Evolutionary conservation across 2,329 filamentous ascomycete genomes (phyloP), one percentile per base, ranked within the genome.

Genomic region (Colletotrichum lindemuthianum): DNA sequence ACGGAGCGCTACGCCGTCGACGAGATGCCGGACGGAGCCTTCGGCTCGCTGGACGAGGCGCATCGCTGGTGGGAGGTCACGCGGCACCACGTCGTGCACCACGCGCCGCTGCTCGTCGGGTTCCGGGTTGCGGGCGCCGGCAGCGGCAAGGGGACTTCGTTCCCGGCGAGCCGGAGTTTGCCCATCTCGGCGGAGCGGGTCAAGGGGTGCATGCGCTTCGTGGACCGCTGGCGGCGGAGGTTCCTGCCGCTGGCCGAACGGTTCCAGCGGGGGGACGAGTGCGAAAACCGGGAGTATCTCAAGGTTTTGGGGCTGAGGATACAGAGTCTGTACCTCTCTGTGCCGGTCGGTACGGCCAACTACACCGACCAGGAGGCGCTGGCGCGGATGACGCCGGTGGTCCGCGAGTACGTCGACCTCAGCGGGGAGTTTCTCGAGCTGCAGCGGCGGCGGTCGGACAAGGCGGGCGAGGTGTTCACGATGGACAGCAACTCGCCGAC

Each of bases 381-480:
- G 43, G 75, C 72, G 39, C 69, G 70, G 3, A 72, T 81, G 43
- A 82, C 78, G 4, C 77, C 79, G 0, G 73, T 77, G 32, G 81
- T 82, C 67, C 73, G 69, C n/a, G 40, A 48, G 15, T 39, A 37
- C 4, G 53, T 65, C 52, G 5, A 15, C n/a, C 52, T 63, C 4
- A 39, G 63, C 59, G 43, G 44, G 37, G 39, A 52, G 7, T 57
- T 65, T 11, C 59, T 65, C 6, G 12, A n/a, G 6, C 37, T 43
- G 5, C 52, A 53, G 11, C 47, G 52, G 8, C 40, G 36, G 11
- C 47, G 24, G 3, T 10, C 41, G 24, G 52, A 11, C 8, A 10
- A 15, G 34, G 33, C 24, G 13, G 63, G 45, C 39, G 59, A 63
- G 52, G 40, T 48, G 2, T 63, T 61, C 16, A 63, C 59, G 3